Evolutionary conservation across 768 basidiomycete genomes (phyloP).

Genomic region (Leucosporidium scottii): DNA sequence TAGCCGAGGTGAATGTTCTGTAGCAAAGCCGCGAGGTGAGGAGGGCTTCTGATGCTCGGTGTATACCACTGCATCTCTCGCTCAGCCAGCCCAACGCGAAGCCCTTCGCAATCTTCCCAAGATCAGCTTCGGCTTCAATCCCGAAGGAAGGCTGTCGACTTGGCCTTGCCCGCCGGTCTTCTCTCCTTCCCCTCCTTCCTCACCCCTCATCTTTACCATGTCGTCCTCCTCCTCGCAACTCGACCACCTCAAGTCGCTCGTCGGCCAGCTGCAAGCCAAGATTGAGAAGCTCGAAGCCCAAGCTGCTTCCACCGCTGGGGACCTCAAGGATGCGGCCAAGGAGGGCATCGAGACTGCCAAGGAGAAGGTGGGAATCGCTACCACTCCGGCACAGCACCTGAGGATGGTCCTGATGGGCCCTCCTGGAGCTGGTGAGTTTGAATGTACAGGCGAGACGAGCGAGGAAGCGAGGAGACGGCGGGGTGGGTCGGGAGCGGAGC

Average conservation of each 20-base stretch:
- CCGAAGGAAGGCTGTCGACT: background rate
- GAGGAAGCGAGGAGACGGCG: background rate
- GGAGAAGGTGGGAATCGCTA: slow-evolving; percentile 42
- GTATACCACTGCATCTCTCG: too few species aligned
- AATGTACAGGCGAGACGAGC: background rate
- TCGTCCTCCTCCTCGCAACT: slow-evolving; percentile 48
- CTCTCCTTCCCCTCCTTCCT: background rate
- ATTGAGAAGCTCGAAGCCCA: slow-evolving; percentile 69
- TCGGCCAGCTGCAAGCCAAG: slow-evolving; percentile 82
- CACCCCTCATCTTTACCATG: background rate
- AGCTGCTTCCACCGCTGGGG: slow-evolving; percentile 35
- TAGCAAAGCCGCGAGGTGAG: background rate
- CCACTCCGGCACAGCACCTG: slow-evolving; percentile 56
- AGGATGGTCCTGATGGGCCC: slow-evolving; percentile 91
- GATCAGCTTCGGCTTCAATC: too few species aligned
- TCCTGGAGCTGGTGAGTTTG: slow-evolving; percentile 79
- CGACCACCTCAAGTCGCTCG: slow-evolving; percentile 89
- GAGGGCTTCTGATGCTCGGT: too few species aligned
- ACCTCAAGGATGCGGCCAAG: slow-evolving; percentile 15
- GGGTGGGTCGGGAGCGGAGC: background rate
- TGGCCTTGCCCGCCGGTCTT: background rate
- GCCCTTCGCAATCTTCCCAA: too few species aligned
- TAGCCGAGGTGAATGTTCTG: background rate
- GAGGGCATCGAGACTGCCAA: slow-evolving; percentile 36
- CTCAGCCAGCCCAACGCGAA: too few species aligned